A percentile compares a stretch with the other conserved stretches of the same genome.
These are phyloP conservation scores for Trichoderma pleuroti DNA, from an alignment of 2,329 filamentous ascomycete genomes.

Conservation along the genomic window DNA sequence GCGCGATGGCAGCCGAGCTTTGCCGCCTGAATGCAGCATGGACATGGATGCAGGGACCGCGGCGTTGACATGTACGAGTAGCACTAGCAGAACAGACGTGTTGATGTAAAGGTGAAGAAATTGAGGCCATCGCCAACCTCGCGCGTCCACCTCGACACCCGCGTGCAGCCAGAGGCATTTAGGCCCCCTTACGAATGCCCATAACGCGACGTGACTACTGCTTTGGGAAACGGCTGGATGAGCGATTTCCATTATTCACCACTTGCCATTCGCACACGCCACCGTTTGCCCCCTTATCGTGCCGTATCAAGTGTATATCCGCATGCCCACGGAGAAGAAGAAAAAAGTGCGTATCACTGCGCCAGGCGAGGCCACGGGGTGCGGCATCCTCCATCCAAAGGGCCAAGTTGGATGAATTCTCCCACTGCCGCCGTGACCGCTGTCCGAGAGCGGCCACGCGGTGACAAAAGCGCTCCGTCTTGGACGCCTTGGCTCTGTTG, in stretches of 20 bases:
- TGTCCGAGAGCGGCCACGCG: background rate
- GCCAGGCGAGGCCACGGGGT: constrained; percentile 10
- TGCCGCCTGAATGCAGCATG: constrained; percentile 10
- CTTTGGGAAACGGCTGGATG: constrained; percentile 7
- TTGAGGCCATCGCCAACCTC: constrained; percentile 16
- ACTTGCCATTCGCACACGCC: background rate
- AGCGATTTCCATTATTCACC: constrained; percentile 20
- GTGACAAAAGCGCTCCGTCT: background rate
- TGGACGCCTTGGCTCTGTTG: background rate
- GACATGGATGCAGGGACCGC: background rate
- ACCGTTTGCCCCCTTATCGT: constrained; percentile 10
- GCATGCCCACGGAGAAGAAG: background rate
- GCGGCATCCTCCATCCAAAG: background rate
- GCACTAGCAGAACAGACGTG: background rate
- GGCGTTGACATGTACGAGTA: background rate
- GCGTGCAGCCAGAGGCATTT: background rate
- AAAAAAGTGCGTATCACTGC: constrained; percentile 4
- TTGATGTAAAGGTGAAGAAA: constrained; percentile 1
- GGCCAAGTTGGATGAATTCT: background rate
- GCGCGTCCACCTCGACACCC: background rate
- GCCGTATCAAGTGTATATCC: constrained; percentile 4
- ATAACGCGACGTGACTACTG: constrained; percentile 6
- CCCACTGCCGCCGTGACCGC: background rate
- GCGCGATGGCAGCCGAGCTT: constrained; percentile 17
- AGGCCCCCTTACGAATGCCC: background rate